phyloP scores from a whole-genome alignment of 2,329 filamentous ascomycete species.

The Lachnellula cervina region DNA sequence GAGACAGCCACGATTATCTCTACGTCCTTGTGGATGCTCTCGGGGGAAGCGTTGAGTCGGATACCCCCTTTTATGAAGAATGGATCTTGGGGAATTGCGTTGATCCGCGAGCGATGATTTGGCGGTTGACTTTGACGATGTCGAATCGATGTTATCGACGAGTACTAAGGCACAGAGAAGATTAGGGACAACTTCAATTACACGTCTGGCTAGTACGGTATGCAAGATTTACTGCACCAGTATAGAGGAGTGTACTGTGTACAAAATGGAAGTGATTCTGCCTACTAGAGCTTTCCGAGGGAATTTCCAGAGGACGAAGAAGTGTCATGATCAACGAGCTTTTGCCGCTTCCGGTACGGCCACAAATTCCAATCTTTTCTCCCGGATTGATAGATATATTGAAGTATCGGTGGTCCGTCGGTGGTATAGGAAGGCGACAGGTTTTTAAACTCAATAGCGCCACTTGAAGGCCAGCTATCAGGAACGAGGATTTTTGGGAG shows the following conservation, averaged over 20 bases:
- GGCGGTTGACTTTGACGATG: slow-evolving; percentile 34
- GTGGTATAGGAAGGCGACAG: background rate
- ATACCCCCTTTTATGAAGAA: slow-evolving; percentile 34
- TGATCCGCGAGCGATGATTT: slow-evolving; percentile 38
- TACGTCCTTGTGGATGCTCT: background rate
- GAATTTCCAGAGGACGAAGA: slow-evolving; percentile 66
- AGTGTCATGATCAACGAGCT: slow-evolving; percentile 31
- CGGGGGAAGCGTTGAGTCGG: slow-evolving; percentile 35
- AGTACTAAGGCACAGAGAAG: no score
- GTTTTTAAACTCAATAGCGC: background rate
- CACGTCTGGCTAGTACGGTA: no score
- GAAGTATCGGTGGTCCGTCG: background rate
- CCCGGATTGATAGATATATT: slow-evolving; percentile 28
- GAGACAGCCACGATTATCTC: slow-evolving; percentile 78
- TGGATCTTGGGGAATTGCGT: slow-evolving; percentile 39
- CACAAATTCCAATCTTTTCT: slow-evolving; percentile 46
- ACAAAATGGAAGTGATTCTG: slow-evolving; percentile 10
- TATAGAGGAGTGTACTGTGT: no score
- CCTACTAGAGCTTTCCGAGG: slow-evolving; percentile 43
- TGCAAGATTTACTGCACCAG: no score
- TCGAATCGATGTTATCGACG: slow-evolving; percentile 39
- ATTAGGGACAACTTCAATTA: no score
- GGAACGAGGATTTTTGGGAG: background rate
- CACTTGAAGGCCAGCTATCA: background rate
- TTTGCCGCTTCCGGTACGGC: slow-evolving; percentile 35